These are phyloP conservation scores for Lasiosphaeria hispida DNA, from an alignment of 495 filamentous ascomycete species.

Conservation along the genomic window DNA sequence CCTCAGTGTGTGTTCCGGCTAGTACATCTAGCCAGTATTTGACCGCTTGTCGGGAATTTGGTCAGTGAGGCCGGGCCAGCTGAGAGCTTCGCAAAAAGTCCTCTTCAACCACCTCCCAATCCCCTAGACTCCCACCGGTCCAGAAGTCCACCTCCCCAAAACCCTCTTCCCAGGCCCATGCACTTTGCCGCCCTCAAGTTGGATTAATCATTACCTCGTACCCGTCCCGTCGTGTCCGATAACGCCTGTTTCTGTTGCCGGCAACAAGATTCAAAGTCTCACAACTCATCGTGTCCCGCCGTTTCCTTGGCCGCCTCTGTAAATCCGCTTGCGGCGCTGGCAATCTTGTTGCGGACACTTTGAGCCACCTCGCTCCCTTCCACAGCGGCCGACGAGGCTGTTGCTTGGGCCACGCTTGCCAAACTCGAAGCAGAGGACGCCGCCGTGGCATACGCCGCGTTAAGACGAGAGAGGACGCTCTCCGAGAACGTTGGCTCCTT, in stretches of 20 bases:
- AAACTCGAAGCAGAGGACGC: constrained; percentile 33
- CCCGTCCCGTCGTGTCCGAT: too few relatives aligned
- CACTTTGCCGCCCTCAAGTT: too few relatives aligned
- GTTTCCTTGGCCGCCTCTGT: constrained; percentile 51
- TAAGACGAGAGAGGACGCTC: constrained; percentile 69
- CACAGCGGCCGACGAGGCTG: constrained; percentile 16
- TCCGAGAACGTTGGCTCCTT: constrained; percentile 83
- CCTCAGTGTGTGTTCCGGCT: background rate
- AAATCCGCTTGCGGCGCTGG: constrained; percentile 36
- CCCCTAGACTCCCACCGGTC: too few relatives aligned
- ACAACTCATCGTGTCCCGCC: constrained; percentile 55
- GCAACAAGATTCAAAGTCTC: constrained; percentile 4
- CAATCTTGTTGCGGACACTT: constrained; percentile 33
- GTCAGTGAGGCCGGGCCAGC: too few relatives aligned
- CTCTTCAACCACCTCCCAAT: too few relatives aligned
- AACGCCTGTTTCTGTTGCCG: too few relatives aligned
- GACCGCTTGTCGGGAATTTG: background rate
- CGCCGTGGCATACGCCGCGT: constrained; percentile 52
- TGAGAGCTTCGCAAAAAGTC: too few relatives aligned
- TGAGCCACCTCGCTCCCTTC: constrained; percentile 27
- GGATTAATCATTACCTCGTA: too few relatives aligned
- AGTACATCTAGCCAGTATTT: background rate
- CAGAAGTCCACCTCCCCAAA: background rate
- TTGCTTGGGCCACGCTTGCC: constrained; percentile 37
- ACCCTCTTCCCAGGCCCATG: too few relatives aligned